These are phyloP conservation scores for Saitozyma podzolica DNA, from an alignment of 768 basidiomycete species.

Conservation along the genomic window DNA sequence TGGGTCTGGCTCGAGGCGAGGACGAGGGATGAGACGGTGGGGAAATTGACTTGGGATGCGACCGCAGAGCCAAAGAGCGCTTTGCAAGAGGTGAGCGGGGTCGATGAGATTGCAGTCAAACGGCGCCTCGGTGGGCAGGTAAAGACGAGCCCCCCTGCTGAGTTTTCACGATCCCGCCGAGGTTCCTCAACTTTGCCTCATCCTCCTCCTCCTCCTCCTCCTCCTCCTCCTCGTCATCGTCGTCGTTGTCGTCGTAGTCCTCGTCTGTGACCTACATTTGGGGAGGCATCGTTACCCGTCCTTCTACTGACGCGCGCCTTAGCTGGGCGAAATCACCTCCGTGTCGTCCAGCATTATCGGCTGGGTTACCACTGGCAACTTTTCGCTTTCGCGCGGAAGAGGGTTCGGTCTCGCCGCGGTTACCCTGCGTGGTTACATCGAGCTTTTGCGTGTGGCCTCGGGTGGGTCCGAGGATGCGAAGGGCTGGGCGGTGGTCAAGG, in stretches of 20 bases:
- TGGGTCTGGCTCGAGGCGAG: constrained; percentile 57
- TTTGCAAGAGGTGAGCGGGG: constrained; percentile 14
- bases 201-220: no score
- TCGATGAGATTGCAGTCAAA: no score
- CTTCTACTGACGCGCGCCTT: background rate
- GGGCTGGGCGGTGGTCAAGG: constrained; percentile 20
- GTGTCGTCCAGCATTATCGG: constrained; percentile 61
- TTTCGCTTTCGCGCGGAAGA: constrained; percentile 73
- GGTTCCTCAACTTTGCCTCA: no score
- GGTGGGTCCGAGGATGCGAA: background rate
- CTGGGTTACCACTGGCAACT: constrained; percentile 79
- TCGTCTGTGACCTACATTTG: no score
- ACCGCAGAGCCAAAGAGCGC: constrained; percentile 1
- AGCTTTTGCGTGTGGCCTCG: background rate
- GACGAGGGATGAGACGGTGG: background rate
- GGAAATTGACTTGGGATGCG: constrained; percentile 1
- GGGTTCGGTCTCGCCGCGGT: constrained; percentile 78
- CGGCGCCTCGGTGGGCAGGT: no score
- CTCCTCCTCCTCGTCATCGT: no score
- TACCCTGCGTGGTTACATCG: constrained; percentile 54
- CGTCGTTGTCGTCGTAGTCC: no score
- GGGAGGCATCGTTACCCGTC: no score
- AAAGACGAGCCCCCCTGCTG: no score
- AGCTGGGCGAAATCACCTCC: constrained; percentile 42
- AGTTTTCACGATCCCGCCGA: no score